Evolutionary conservation across 192 early-diverging fungal species (phyloP), one percentile per base, ranked within the genome.

Genomic region (Chytriomyces sp.): DNA sequence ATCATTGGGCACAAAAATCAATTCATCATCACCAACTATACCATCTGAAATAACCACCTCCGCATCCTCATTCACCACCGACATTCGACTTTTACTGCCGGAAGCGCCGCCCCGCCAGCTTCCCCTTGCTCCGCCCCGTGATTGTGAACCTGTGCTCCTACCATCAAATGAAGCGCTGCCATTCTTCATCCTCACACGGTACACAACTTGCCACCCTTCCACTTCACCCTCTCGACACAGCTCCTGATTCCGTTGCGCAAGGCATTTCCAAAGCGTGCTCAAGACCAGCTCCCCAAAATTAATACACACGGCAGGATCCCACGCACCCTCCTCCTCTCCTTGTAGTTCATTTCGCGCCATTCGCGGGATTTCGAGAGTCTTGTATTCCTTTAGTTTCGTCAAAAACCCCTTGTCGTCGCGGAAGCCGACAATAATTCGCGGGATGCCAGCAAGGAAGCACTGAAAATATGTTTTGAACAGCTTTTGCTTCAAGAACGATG

Each of bases 391-490:
- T 8, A 96, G 49, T 0, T 64, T 62, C 24, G 79, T 57, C 0
- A 94, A 69, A 26, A 78, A 77, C 0, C 95, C 94, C 50, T 89
- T 78, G 75, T 95, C 87, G 69, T 94, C 91, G 60, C 96, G 88
- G 72, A 91, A 99, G 0, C 96, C 97, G 49, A 95, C 86, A 53
- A 96, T 90, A 24, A 99, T 86, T 2, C 74, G 83, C 6, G 92
- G 94, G 18, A 96, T 91, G 6, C 96, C 97, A 9, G 93, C 90
- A 2, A 99, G 83, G 82, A 93, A 97, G 23, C 94, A 96, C 81
- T 99, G 97, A 5, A 94, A 93, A 91, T 94, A 99, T 73, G 93
- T 92, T 72, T 94, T 94, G 0, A 97, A 74, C 65, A 99, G 83
- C 81, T 99, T 99, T 13, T 85, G 91, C 90, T 81, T 82, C 77